These are phyloP conservation scores for Colletotrichum sansevieriae DNA, from an alignment of 2,329 filamentous ascomycete species.

Conservation along the genomic window DNA sequence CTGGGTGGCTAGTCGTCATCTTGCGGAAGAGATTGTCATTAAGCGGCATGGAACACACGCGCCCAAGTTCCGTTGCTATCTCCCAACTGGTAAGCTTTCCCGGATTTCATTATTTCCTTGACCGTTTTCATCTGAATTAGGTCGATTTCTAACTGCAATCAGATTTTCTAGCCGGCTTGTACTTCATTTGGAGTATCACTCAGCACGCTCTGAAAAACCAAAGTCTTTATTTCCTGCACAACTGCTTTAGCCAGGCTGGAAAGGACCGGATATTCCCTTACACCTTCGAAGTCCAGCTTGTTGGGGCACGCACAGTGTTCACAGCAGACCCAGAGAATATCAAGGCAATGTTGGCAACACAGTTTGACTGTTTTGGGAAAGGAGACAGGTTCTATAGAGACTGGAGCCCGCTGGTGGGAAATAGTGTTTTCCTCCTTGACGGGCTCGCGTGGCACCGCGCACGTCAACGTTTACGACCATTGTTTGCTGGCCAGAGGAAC, in stretches of 20 bases:
- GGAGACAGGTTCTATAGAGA: conserved; percentile 55
- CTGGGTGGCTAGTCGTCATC: too few relatives aligned
- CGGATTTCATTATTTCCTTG: too few relatives aligned
- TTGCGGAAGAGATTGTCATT: too few relatives aligned
- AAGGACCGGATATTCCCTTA: conserved; percentile 6
- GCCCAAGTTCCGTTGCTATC: too few relatives aligned
- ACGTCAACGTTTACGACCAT: conserved; percentile 64
- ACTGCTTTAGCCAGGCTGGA: neutral
- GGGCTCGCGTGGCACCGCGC: conserved; percentile 65
- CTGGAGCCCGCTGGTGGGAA: conserved; percentile 63
- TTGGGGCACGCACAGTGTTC: conserved; percentile 48
- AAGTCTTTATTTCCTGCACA: conserved; percentile 26
- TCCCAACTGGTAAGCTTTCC: too few relatives aligned
- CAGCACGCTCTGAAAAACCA: conserved; percentile 11
- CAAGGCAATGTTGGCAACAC: conserved; percentile 58
- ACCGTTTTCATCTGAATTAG: too few relatives aligned
- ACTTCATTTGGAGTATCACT: conserved; percentile 12
- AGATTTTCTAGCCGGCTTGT: too few relatives aligned
- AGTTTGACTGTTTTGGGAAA: conserved; percentile 68
- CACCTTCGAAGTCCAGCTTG: conserved; percentile 17
- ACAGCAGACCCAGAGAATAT: conserved; percentile 67
- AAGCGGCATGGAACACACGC: too few relatives aligned
- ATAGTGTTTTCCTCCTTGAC: conserved; percentile 68
- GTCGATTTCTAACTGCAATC: too few relatives aligned
- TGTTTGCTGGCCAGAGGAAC: conserved; percentile 62